A percentile compares a stretch with the other conserved stretches of the same genome.
phyloP scores from a whole-genome alignment of 1,284 basidiomycete species.

The Butyriboletus regius region DNA sequence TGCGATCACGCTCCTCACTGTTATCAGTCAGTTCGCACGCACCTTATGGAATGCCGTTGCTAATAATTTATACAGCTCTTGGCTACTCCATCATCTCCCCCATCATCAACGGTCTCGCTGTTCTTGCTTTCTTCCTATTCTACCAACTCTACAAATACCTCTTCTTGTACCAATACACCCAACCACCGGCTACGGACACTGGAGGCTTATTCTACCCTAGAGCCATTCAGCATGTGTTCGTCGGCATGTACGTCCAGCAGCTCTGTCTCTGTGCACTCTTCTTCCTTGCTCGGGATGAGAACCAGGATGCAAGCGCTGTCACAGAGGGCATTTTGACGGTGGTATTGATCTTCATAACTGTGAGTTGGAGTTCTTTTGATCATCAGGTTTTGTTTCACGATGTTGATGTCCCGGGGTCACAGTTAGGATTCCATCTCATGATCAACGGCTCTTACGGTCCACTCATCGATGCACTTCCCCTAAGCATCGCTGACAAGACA shows the following conservation, averaged over 20 bases:
- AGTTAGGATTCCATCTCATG: constrained; percentile 63
- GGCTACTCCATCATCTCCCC: constrained; percentile 90
- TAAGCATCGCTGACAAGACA: constrained; percentile 71
- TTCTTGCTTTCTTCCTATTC: constrained; percentile 75
- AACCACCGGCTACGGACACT: constrained; percentile 70
- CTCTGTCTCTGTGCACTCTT: constrained; percentile 79
- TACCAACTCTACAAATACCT: constrained; percentile 85
- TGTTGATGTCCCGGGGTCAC: constrained; percentile 2
- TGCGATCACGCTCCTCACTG: constrained; percentile 63
- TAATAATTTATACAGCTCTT: constrained; percentile 40
- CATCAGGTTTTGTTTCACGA: neutral
- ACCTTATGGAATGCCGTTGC: neutral
- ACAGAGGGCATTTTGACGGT: constrained; percentile 77
- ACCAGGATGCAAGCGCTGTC: constrained; percentile 50
- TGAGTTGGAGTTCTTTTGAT: constrained; percentile 33
- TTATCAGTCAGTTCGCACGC: constrained; percentile 56
- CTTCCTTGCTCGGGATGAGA: constrained; percentile 66
- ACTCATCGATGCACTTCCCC: constrained; percentile 59
- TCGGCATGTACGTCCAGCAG: constrained; percentile 80
- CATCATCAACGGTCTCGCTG: constrained; percentile 86
- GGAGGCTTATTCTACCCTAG: constrained; percentile 94
- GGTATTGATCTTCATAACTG: constrained; percentile 73
- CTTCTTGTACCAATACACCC: constrained; percentile 76
- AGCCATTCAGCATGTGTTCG: constrained; percentile 87
- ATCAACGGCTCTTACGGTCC: constrained; percentile 66